A percentile compares a stretch with the other conserved stretches of the same genome.
These are phyloP conservation scores for Bjerkandera adusta DNA, from an alignment of 1,284 basidiomycete genomes.

Conservation along the genomic window DNA sequence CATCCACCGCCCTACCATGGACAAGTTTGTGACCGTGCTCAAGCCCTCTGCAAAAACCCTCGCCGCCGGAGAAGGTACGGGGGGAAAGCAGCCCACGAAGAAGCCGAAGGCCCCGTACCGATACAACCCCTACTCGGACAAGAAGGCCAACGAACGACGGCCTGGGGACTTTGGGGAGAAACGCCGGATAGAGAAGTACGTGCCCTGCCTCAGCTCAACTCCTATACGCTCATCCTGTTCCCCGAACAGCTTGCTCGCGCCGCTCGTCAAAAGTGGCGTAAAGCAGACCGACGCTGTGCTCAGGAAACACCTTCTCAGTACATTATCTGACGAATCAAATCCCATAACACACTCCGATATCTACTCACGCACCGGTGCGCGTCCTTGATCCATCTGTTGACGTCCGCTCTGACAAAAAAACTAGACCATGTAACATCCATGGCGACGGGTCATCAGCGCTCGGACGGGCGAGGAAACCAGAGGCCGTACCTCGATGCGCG, in stretches of 20 bases:
- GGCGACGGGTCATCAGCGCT: slow-evolving; percentile 66
- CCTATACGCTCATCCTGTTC: neutral
- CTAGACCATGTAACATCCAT: slow-evolving; percentile 58
- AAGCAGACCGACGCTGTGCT: slow-evolving; percentile 43
- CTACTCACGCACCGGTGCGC: slow-evolving; percentile 51
- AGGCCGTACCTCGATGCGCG: slow-evolving; percentile 44
- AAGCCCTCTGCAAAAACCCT: slow-evolving; percentile 25
- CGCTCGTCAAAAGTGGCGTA: slow-evolving; percentile 28
- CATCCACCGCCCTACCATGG: no score
- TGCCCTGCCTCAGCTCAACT: neutral
- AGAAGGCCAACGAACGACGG: slow-evolving; percentile 22
- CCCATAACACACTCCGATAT: slow-evolving; percentile 74
- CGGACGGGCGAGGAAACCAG: slow-evolving; percentile 44
- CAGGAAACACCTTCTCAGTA: slow-evolving; percentile 55
- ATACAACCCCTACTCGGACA: slow-evolving; percentile 34
- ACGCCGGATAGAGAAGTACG: slow-evolving; percentile 29
- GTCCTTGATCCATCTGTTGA: neutral
- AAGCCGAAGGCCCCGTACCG: slow-evolving; percentile 24
- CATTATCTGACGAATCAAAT: slow-evolving; percentile 57
- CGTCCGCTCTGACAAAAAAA: slow-evolving; percentile 9
- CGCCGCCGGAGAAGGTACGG: slow-evolving; percentile 3
- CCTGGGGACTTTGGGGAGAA: slow-evolving; percentile 30
- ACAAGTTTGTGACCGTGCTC: slow-evolving; percentile 37
- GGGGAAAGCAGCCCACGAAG: slow-evolving; percentile 19
- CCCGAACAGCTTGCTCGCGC: slow-evolving; percentile 30